Percentiles rank a stretch among this genome's conserved stretches.
These are phyloP conservation scores for Diaporthe amygdali DNA, from an alignment of 2,329 filamentous ascomycete genomes.

Conservation along the genomic window DNA sequence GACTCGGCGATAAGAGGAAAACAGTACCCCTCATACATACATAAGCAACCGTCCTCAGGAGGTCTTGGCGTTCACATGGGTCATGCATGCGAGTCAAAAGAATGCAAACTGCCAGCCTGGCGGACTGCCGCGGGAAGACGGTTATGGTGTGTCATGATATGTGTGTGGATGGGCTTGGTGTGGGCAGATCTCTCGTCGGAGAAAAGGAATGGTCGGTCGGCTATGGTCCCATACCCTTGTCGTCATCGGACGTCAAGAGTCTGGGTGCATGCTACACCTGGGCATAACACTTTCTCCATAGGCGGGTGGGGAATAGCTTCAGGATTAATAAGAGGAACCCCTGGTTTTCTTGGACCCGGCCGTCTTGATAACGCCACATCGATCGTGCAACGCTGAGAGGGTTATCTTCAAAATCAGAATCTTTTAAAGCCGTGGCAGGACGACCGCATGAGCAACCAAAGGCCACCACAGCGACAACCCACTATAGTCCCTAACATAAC, in stretches of 20 bases:
- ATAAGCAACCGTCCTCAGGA: neutral
- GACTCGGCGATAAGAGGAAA: neutral
- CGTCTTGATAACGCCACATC: neutral
- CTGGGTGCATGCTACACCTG: neutral
- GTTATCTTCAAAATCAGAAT: neutral
- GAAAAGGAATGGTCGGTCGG: conserved; percentile 4
- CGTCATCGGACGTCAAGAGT: conserved; percentile 15
- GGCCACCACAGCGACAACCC: neutral
- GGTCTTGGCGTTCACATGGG: conserved; percentile 1
- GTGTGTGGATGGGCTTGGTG: neutral
- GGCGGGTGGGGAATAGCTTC: conserved; percentile 5
- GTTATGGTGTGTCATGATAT: no score
- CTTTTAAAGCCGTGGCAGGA: neutral
- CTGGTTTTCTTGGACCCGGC: neutral
- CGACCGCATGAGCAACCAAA: neutral
- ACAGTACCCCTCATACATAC: neutral
- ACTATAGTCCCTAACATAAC: neutral
- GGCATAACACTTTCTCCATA: neutral
- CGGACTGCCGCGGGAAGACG: neutral
- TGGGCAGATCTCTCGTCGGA: neutral
- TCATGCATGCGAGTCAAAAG: neutral
- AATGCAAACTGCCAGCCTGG: neutral
- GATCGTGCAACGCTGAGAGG: no score
- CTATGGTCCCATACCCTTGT: neutral
- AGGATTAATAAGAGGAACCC: conserved; percentile 5